phyloP scores from a whole-genome alignment of 169 alveolate species.

The Plasmodium blacklocki region DNA sequence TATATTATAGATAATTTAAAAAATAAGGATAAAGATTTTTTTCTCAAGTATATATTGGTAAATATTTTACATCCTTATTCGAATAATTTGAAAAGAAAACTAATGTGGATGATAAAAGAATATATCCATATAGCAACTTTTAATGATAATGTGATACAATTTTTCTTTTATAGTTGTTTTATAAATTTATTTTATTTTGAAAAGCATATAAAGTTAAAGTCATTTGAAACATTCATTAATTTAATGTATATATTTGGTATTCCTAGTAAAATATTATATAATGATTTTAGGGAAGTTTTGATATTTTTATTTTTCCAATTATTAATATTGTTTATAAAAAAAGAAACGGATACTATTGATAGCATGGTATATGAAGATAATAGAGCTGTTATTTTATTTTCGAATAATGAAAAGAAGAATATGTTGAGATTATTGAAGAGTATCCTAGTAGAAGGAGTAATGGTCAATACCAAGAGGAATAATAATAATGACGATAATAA shows the following conservation, averaged over 20 bases:
- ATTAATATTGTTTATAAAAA: constrained; percentile 59
- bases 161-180: constrained; percentile 48
- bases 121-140: constrained; percentile 28
- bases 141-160: constrained; percentile 38
- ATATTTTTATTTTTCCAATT: constrained; percentile 67
- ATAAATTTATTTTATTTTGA: constrained; percentile 67
- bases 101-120: constrained; percentile 62
- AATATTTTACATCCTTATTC: constrained; percentile 55
- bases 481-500: background rate
- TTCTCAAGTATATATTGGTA: constrained; percentile 39
- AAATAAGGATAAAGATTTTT: constrained; percentile 43
- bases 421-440: constrained; percentile 15
- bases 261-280: constrained; percentile 42
- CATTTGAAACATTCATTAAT: constrained; percentile 49
- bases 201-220: constrained; percentile 57
- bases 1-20: constrained; percentile 31
- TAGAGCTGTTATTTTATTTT: constrained; percentile 5
- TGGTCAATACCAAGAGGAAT: background rate
- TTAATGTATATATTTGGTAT: constrained; percentile 66
- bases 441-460: background rate
- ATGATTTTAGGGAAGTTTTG: constrained; percentile 62
- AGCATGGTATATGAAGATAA: constrained; percentile 29
- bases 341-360: constrained; percentile 27
- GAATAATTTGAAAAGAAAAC: constrained; percentile 41
- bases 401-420: constrained; percentile 29